phyloP scores from a whole-genome alignment of 495 filamentous ascomycete genomes.

The Neurospora terricola region DNA sequence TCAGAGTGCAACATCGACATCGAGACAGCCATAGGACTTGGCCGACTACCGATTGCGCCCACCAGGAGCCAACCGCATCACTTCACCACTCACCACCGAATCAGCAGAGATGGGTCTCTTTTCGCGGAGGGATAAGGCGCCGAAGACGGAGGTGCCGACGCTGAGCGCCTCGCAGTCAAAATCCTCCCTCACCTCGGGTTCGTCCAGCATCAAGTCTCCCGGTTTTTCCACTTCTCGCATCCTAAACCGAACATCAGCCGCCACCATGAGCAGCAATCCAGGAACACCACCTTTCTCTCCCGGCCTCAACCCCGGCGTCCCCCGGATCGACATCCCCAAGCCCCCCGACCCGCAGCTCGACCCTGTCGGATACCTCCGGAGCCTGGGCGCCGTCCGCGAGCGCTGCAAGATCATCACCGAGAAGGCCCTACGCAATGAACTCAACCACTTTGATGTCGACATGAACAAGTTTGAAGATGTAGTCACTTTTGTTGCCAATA shows the following conservation, averaged over 20 bases:
- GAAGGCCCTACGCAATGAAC: conserved; percentile 67
- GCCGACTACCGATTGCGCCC: conserved; percentile 9
- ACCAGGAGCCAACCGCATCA: background rate
- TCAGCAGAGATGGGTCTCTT: conserved; percentile 39
- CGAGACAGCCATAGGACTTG: background rate
- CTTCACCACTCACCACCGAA: conserved; percentile 3
- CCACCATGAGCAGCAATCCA: conserved; percentile 26
- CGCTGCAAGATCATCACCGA: conserved; percentile 60
- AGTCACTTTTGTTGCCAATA: conserved; percentile 84
- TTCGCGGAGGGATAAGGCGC: conserved; percentile 37
- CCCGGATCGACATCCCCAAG: conserved; percentile 62
- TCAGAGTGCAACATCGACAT: conserved; percentile 4
- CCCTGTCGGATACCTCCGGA: conserved; percentile 84
- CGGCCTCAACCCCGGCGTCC: conserved; percentile 25
- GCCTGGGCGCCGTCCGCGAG: conserved; percentile 81
- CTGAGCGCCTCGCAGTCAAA: conserved; percentile 24
- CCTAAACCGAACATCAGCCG: conserved; percentile 28
- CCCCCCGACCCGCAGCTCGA: conserved; percentile 85
- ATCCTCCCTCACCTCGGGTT: conserved; percentile 23
- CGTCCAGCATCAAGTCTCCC: conserved; percentile 26
- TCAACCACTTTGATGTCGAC: conserved; percentile 89
- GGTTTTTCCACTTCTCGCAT: conserved; percentile 18
- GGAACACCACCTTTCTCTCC: conserved; percentile 35
- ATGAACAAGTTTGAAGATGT: conserved; percentile 79
- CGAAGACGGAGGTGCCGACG: conserved; percentile 27